Evolutionary conservation across 306 rosid species (phyloP).

Genomic region (Echinosophora koreensis): DNA sequence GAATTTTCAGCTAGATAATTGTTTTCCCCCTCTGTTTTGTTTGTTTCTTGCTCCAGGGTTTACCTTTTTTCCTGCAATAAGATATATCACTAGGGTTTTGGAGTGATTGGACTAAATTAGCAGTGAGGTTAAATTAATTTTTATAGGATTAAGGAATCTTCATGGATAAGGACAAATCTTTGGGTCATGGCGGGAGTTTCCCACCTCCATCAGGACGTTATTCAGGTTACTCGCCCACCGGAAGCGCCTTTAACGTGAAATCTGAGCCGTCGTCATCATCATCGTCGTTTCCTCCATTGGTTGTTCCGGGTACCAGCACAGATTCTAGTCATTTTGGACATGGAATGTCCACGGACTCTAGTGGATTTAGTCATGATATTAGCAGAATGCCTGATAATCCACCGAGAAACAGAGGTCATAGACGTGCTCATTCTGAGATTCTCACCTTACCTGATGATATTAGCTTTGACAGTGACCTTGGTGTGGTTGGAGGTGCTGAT

Average conservation of each 20-base stretch:
- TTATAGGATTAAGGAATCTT: constrained; percentile 36
- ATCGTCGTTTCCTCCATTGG: constrained; percentile 63
- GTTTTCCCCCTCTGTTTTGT: not conserved
- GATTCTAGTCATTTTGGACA: constrained; percentile 70
- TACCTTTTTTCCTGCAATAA: constrained; percentile 18
- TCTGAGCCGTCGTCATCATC: constrained; percentile 63
- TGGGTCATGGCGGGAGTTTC: constrained; percentile 70
- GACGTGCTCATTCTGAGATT: constrained; percentile 96
- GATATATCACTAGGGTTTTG: constrained; percentile 46
- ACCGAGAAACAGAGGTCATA: constrained; percentile 80
- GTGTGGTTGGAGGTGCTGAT: constrained; percentile 90
- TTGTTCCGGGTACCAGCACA: constrained; percentile 58
- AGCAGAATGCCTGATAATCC: constrained; percentile 96
- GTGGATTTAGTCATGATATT: constrained; percentile 90
- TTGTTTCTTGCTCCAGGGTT: constrained; percentile 10
- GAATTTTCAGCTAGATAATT: constrained; percentile 33
- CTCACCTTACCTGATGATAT: constrained; percentile 92
- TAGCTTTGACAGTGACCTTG: constrained; percentile 93
- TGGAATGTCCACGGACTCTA: constrained; percentile 59
- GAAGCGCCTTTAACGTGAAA: constrained; percentile 68
- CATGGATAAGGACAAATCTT: constrained; percentile 85
- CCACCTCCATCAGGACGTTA: constrained; percentile 81
- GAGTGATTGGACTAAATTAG: constrained; percentile 46
- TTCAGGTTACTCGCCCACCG: constrained; percentile 62
- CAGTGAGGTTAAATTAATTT: constrained; percentile 34